phyloP scores from a whole-genome alignment of 257 asterid genomes.

The Prunella vulgaris region DNA sequence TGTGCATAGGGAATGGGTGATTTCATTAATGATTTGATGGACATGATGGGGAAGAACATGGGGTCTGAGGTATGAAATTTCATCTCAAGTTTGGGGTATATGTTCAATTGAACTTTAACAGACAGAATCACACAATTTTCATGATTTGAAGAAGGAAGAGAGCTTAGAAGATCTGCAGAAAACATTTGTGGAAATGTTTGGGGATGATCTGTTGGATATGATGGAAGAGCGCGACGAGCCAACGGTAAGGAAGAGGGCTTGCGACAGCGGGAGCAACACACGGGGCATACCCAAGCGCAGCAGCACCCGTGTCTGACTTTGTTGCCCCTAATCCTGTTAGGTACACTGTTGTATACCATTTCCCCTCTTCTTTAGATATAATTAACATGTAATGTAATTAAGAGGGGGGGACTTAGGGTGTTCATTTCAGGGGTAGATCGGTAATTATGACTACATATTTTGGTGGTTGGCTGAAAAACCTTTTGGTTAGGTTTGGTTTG shows the following conservation, averaged over 20 bases:
- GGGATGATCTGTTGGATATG: constrained; percentile 65
- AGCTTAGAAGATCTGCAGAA: constrained; percentile 83
- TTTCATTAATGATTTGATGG: constrained; percentile 72
- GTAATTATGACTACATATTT: neutral
- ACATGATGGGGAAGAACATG: constrained; percentile 66
- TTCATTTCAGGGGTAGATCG: constrained; percentile 13
- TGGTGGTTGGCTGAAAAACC: constrained; percentile 4
- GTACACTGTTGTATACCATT: neutral
- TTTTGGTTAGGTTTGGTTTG: neutral
- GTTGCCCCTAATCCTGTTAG: neutral
- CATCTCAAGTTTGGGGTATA: neutral
- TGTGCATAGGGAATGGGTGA: constrained; percentile 79
- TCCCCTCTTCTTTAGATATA: neutral
- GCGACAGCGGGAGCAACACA: constrained; percentile 40
- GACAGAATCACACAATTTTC: neutral
- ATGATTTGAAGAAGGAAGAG: constrained; percentile 53
- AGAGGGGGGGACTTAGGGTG: neutral
- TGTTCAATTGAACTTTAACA: neutral
- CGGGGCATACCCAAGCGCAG: constrained; percentile 31
- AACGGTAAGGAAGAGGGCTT: constrained; percentile 39
- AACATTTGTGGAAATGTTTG: constrained; percentile 80
- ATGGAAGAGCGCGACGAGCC: constrained; percentile 33
- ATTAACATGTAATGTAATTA: neutral
- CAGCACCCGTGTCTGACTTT: constrained; percentile 11
- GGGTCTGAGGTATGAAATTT: constrained; percentile 46